Evolutionary conservation across 2,329 filamentous ascomycete genomes (phyloP), one percentile per base, ranked within the genome.

Genomic region (Aspergillus sp.): DNA sequence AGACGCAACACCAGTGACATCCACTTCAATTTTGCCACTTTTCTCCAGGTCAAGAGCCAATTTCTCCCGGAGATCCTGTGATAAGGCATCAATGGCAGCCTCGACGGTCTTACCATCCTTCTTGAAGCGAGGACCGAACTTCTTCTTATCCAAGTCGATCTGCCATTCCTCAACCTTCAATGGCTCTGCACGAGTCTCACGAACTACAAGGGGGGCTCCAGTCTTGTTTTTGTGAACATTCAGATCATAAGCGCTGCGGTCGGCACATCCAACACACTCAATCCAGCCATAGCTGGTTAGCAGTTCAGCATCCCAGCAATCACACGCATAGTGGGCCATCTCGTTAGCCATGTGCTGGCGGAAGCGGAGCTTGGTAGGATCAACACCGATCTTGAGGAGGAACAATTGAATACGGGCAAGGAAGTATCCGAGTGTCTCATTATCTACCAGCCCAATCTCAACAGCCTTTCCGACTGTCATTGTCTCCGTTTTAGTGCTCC

Each of bases 371-470:
- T 98, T 99, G 64, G 80, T 84, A 73, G 86, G 82, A 73, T 98
- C 93, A 48, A 96, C 83, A 71, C 95, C 95, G 66, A 99, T 89
- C 77, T 89, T 92, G 70, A 89, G 76, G 65, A 98, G 83, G 84
- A 98, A 99, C 41, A 91, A 85, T 72, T 95, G 89, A 70, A 99
- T 97, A 56, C 95, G 88, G 45, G 91, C 95, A 49, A 99, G 80
- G 82, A 99, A 99, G 81, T 99, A 99, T 61, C 95, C 95, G 45
- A 99, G 84, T 0, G 95, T 99, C 82, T 99, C 93, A 76, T 98
- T 99, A 75, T 99, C 93, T 15, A 99, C 91, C 27, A 95, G 82
- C 51, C 89, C 87, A 50, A 86, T 84, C 71, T 87, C 83, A 58
- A 99, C 93, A 34, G 95, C 95, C 70, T 96, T 83, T 65, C 93